A percentile compares a stretch with the other conserved stretches of the same genome.
Conservation (phyloP, 768 basidiomycete genomes). For the Hypholoma sublateritium region DNA sequence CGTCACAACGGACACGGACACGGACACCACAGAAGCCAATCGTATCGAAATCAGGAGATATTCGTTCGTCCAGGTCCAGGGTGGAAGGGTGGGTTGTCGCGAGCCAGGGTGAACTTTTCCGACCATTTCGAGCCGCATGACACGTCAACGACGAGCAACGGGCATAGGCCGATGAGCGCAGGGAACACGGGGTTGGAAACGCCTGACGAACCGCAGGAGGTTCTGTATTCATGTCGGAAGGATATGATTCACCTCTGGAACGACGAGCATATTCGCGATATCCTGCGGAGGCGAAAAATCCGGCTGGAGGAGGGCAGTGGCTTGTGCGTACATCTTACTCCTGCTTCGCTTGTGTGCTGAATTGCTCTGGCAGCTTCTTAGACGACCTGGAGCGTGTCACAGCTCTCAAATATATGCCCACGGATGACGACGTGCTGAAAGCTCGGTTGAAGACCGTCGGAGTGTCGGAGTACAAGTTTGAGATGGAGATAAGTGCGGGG, state of each 20-base stretch:
- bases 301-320: constrained; percentile 71
- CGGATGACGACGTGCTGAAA: constrained; percentile 76
- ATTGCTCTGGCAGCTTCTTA: constrained; percentile 52
- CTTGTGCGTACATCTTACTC: constrained; percentile 52
- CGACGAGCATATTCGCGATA: constrained; percentile 55
- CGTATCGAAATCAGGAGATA: constrained; percentile 47
- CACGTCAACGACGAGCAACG: constrained; percentile 8
- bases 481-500: constrained; percentile 62
- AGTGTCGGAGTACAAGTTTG: constrained; percentile 78
- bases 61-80: constrained; percentile 64
- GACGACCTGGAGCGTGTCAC: constrained; percentile 69
- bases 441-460: constrained; percentile 78
- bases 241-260: constrained; percentile 73
- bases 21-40: constrained; percentile 16
- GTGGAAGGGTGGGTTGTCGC: constrained; percentile 63
- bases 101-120: constrained; percentile 35
- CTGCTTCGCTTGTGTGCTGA: constrained; percentile 1
- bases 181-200: constrained; percentile 47
- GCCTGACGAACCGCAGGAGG: constrained; percentile 57
- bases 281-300: constrained; percentile 58
- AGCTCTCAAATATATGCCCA: constrained; percentile 60
- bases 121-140: constrained; percentile 18
- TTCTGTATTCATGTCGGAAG: constrained; percentile 55
- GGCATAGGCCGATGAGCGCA: constrained; percentile 39
- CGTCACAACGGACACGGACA: constrained; percentile 7